Conservation (phyloP, 2,329 filamentous ascomycete species). For the Nectriaceae sp. region DNA sequence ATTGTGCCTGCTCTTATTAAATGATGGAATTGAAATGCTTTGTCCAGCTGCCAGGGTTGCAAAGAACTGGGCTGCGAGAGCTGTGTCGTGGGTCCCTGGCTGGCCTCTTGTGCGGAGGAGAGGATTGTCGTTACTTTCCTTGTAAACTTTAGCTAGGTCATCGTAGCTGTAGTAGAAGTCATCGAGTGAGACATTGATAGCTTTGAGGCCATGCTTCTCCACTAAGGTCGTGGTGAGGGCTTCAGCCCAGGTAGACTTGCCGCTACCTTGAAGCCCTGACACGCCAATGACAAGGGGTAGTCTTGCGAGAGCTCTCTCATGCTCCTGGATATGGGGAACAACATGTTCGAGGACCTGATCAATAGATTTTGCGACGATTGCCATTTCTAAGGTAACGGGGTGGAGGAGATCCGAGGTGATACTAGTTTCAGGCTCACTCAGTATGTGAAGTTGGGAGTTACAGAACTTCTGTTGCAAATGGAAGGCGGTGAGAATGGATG, state of each 20-base stretch:
- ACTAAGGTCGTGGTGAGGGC: conserved; percentile 18
- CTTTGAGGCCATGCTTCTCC: conserved; percentile 17
- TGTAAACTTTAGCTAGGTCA: conserved; percentile 18
- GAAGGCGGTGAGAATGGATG: neutral
- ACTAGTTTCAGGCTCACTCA: neutral
- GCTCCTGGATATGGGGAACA: neutral
- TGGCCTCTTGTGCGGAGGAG: conserved; percentile 22
- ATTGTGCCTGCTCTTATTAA: conserved; percentile 24
- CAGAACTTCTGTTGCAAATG: neutral
- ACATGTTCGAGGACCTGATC: neutral
- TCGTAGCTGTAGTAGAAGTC: conserved; percentile 21
- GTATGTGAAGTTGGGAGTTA: neutral
- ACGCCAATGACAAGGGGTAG: conserved; percentile 21
- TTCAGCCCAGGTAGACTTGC: conserved; percentile 29
- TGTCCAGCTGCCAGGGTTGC: neutral
- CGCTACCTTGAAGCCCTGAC: conserved; percentile 27
- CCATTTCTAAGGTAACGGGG: neutral
- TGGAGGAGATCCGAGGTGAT: neutral
- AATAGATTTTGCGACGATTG: neutral
- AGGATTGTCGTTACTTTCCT: conserved; percentile 18
- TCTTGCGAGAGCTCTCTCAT: neutral
- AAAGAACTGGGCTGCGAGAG: neutral
- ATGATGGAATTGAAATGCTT: conserved; percentile 21
- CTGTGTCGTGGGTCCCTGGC: conserved; percentile 25
- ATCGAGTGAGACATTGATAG: conserved; percentile 20